Conservation (phyloP, 306 rosid species). For the Gastrolobium bilobum region DNA sequence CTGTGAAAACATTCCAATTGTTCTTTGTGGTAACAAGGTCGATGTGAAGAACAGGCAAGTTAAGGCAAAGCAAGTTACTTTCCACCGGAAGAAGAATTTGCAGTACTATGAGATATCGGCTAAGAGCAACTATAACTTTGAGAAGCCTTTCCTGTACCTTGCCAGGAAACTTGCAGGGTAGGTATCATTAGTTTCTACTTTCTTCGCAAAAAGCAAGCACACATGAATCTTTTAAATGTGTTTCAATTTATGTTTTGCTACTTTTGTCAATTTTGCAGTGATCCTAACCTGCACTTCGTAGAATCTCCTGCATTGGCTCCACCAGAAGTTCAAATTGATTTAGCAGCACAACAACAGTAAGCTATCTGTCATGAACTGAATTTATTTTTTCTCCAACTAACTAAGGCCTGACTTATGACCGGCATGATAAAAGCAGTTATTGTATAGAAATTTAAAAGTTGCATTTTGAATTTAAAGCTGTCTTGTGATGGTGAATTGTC, state of each 20-base stretch:
- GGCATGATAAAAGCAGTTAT: not conserved
- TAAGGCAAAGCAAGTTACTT: slow-evolving; percentile 83
- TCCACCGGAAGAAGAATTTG: slow-evolving; percentile 78
- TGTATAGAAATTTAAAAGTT: not conserved
- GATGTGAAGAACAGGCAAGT: slow-evolving; percentile 91
- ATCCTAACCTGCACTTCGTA: slow-evolving; percentile 76
- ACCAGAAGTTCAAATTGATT: slow-evolving; percentile 83
- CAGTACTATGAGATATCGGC: slow-evolving; percentile 85
- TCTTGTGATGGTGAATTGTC: not conserved
- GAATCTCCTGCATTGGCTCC: slow-evolving; percentile 89
- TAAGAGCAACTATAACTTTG: slow-evolving; percentile 80
- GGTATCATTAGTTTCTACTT: not conserved
- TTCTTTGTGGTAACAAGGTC: slow-evolving; percentile 83
- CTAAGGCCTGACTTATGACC: not conserved
- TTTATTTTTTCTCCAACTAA: not conserved
- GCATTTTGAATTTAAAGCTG: not conserved
- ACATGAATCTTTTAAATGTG: not conserved
- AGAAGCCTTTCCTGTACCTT: slow-evolving; percentile 77
- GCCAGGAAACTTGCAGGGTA: slow-evolving; percentile 92
- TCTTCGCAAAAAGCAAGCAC: too few species aligned
- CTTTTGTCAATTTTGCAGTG: slow-evolving; percentile 55
- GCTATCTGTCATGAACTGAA: slow-evolving; percentile 6
- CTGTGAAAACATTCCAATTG: slow-evolving; percentile 78
- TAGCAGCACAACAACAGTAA: slow-evolving; percentile 74
- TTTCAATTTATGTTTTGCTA: not conserved